Evolutionary conservation across 2,329 filamentous ascomycete species (phyloP).

Genomic region (Dactylellina drechsleri): DNA sequence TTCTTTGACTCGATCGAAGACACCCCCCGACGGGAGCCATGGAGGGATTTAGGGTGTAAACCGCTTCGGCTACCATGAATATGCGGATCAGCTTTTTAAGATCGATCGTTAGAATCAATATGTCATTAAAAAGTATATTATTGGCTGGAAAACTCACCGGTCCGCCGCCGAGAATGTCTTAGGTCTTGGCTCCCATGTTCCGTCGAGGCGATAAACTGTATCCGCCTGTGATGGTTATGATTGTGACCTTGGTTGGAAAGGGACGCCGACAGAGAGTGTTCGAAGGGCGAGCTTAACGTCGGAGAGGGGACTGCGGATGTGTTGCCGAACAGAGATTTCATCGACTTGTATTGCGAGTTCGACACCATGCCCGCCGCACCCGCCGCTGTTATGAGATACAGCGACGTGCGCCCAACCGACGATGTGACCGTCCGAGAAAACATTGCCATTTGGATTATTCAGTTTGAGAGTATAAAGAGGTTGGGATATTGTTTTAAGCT

Average conservation of each 20-base stretch:
- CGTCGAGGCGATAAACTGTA: constrained; percentile 49
- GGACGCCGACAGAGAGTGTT: constrained; percentile 8
- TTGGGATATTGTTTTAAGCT: too few relatives aligned
- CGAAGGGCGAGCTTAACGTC: constrained; percentile 30
- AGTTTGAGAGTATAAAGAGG: background rate
- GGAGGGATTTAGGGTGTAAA: constrained; percentile 79
- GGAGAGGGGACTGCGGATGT: constrained; percentile 28
- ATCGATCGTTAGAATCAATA: too few relatives aligned
- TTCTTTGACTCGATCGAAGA: constrained; percentile 86
- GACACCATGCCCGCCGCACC: constrained; percentile 43
- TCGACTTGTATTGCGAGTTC: constrained; percentile 50
- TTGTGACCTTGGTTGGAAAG: constrained; percentile 13
- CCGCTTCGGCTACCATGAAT: constrained; percentile 73
- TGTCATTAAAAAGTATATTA: too few relatives aligned
- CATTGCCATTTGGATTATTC: constrained; percentile 21
- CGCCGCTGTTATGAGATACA: constrained; percentile 33
- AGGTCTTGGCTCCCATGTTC: constrained; percentile 57
- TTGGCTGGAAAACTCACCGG: constrained; percentile 63
- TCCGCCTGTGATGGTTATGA: constrained; percentile 31
- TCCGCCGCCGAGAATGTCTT: constrained; percentile 71
- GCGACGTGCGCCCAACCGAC: constrained; percentile 44
- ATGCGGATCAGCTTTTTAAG: too few relatives aligned
- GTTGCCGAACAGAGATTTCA: constrained; percentile 53
- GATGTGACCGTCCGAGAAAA: constrained; percentile 30
- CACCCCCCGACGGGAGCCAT: constrained; percentile 77